Percentiles rank a stretch among this genome's conserved stretches.
These are phyloP conservation scores for Oryza glaberrima DNA, from an alignment of 176 grass and related monocot genomes.

Conservation along the genomic window DNA sequence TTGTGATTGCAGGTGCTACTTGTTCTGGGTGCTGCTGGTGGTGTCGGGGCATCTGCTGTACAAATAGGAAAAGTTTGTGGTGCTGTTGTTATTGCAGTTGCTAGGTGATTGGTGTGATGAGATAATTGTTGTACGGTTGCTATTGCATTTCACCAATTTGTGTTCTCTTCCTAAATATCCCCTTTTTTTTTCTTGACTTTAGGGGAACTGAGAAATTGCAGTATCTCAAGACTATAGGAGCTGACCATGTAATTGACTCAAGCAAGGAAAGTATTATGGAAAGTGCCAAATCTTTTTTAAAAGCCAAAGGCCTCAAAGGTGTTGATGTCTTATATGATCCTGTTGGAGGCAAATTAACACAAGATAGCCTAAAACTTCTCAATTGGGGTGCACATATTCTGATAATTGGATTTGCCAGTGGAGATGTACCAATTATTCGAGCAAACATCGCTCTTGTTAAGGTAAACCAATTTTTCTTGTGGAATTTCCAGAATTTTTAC, in stretches of 20 bases:
- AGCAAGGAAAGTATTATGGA: conserved; percentile 77
- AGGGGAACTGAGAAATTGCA: conserved; percentile 78
- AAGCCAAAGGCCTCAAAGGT: conserved; percentile 74
- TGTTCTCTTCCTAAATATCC: conserved; percentile 12
- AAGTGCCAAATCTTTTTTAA: conserved; percentile 84
- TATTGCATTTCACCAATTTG: neutral
- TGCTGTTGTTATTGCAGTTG: conserved; percentile 88
- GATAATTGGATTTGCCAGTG: conserved; percentile 96
- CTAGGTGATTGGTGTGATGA: conserved; percentile 56
- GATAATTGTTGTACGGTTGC: conserved; percentile 21
- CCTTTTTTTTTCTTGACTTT: conserved; percentile 20
- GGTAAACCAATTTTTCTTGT: conserved; percentile 35
- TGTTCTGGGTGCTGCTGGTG: conserved; percentile 95
- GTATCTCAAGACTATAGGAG: conserved; percentile 86
- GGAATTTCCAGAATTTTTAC: neutral
- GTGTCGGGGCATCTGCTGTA: conserved; percentile 86
- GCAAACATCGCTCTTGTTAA: conserved; percentile 93
- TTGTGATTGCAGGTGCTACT: conserved; percentile 79
- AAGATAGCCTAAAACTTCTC: conserved; percentile 95
- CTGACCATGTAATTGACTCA: conserved; percentile 84
- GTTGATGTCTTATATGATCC: conserved; percentile 97
- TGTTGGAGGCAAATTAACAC: conserved; percentile 87
- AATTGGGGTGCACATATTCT: conserved; percentile 96
- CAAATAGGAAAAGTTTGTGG: conserved; percentile 98
- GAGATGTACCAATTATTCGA: conserved; percentile 84